Evolutionary conservation across 352 stramenopile species (phyloP).

Genomic region (Globisporangium emineosum): DNA sequence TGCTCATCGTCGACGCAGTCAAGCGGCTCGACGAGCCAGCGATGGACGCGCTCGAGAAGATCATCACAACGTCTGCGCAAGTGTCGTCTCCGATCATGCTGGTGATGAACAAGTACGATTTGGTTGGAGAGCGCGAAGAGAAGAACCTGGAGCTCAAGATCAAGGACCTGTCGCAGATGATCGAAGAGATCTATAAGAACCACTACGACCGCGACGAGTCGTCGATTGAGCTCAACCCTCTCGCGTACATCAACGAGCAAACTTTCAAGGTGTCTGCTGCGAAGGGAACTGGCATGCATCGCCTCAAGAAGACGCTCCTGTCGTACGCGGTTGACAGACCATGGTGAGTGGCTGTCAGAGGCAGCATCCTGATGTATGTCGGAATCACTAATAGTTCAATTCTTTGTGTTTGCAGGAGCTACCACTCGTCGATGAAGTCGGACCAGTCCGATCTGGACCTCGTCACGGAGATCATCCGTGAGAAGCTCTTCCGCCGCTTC

Average conservation of each 20-base stretch:
- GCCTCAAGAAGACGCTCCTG: slow-evolving; percentile 63
- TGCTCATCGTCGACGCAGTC: slow-evolving; percentile 81
- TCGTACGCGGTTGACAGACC: slow-evolving; percentile 64
- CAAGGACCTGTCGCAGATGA: slow-evolving; percentile 78
- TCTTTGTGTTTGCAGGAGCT: slow-evolving; percentile 37
- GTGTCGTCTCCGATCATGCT: slow-evolving; percentile 78
- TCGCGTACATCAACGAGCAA: slow-evolving; percentile 72
- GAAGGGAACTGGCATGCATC: slow-evolving; percentile 66
- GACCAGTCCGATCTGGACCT: slow-evolving; percentile 79
- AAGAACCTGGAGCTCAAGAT: slow-evolving; percentile 62
- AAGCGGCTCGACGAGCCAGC: slow-evolving; percentile 79
- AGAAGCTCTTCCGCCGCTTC: slow-evolving; percentile 85
- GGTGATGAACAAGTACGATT: slow-evolving; percentile 85
- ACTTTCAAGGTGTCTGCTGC: slow-evolving; percentile 74
- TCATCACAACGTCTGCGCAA: slow-evolving; percentile 74
- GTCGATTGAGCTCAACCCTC: slow-evolving; percentile 54
- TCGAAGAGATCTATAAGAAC: slow-evolving; percentile 69
- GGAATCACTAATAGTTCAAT: not conserved
- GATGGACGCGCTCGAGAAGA: slow-evolving; percentile 75
- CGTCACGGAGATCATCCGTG: slow-evolving; percentile 85
- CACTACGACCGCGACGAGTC: slow-evolving; percentile 58
- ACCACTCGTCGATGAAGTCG: slow-evolving; percentile 85
- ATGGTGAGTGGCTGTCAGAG: too few relatives aligned
- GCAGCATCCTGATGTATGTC: not conserved
- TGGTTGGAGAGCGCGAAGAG: slow-evolving; percentile 53